phyloP scores from a whole-genome alignment of 768 basidiomycete species.

The Lentinula raphanica region DNA sequence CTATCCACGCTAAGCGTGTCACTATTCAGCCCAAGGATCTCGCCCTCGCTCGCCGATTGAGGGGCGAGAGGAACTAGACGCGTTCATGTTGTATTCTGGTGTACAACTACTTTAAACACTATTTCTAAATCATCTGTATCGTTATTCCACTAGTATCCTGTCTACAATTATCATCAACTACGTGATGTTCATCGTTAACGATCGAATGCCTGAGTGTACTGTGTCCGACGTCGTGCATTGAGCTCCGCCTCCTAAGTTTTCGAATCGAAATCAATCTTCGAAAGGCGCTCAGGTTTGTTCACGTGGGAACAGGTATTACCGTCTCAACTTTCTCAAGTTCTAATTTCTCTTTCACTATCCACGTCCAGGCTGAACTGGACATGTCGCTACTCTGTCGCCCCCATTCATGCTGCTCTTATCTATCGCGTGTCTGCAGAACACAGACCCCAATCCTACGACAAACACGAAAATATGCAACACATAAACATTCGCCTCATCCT shows the following conservation, averaged over 20 bases:
- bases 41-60: slow-evolving; percentile 47
- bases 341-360: too few species aligned
- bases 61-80: slow-evolving; percentile 36
- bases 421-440: neutral
- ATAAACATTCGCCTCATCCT: slow-evolving; percentile 37
- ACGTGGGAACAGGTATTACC: too few species aligned
- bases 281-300: too few species aligned
- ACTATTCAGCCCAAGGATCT: slow-evolving; percentile 63
- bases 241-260: too few species aligned
- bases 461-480: slow-evolving; percentile 41
- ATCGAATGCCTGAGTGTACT: too few species aligned
- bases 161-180: neutral
- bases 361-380: neutral
- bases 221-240: too few species aligned
- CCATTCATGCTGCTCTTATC: neutral
- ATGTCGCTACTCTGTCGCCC: slow-evolving; percentile 1
- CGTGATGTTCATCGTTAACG: too few species aligned
- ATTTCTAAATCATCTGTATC: neutral
- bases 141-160: neutral
- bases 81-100: neutral
- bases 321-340: too few species aligned
- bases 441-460: neutral
- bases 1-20: slow-evolving; percentile 55
- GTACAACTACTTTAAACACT: neutral
- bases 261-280: too few species aligned